Percentiles rank a stretch among this genome's conserved stretches.
Evolutionary conservation across 345 rosid species (phyloP).

Genomic region (Aquilaria yunnanensis): DNA sequence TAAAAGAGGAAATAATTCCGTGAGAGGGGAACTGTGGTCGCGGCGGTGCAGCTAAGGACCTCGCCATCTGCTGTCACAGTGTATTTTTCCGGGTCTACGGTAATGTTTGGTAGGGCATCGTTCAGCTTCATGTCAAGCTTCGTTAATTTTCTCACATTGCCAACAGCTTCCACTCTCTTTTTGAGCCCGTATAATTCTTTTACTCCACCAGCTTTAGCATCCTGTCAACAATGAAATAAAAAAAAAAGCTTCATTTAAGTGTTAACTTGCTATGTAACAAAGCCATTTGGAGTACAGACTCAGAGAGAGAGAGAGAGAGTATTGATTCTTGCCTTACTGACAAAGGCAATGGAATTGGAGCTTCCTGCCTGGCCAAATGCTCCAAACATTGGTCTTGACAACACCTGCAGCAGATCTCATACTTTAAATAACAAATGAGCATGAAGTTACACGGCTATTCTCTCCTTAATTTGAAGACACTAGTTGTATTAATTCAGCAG

Average conservation of each 20-base stretch:
- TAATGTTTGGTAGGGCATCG: constrained; percentile 66
- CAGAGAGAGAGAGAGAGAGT: constrained; percentile 3
- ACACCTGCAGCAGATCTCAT: constrained; percentile 39
- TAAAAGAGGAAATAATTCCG: constrained; percentile 85
- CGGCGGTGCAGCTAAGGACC: constrained; percentile 63
- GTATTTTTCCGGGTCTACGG: constrained; percentile 87
- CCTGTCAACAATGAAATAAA: constrained; percentile 32
- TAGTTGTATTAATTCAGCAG: too few relatives aligned
- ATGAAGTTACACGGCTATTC: neutral
- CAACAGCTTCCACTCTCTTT: constrained; percentile 75
- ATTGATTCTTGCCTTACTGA: constrained; percentile 65
- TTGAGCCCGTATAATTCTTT: constrained; percentile 54
- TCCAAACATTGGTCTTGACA: constrained; percentile 96
- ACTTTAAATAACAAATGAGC: constrained; percentile 2
- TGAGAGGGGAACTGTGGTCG: constrained; percentile 74
- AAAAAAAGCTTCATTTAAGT: neutral
- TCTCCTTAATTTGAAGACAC: too few relatives aligned
- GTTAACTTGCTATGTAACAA: neutral
- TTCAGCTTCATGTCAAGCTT: constrained; percentile 95
- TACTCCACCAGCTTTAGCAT: constrained; percentile 46
- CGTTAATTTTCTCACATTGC: constrained; percentile 57
- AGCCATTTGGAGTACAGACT: too few relatives aligned
- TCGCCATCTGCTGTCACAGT: constrained; percentile 58
- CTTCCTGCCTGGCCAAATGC: constrained; percentile 94
- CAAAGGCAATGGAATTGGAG: constrained; percentile 75